These are phyloP conservation scores for Fagopyrum homotropicum DNA, from an alignment of 148 eudicot species.

Conservation along the genomic window DNA sequence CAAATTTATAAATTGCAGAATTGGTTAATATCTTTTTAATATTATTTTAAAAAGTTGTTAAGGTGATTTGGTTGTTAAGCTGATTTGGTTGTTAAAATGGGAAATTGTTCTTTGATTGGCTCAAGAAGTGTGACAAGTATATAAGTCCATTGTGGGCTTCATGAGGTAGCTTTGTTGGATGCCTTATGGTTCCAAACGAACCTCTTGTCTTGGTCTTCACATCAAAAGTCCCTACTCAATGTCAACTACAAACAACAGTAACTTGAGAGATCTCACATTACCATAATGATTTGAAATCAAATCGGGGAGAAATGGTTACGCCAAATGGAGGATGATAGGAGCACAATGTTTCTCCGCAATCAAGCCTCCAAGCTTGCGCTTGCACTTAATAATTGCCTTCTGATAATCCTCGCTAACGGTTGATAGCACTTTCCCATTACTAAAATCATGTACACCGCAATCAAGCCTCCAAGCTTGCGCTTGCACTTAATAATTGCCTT, in stretches of 20 bases:
- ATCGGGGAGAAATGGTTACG: slow-evolving; percentile 14
- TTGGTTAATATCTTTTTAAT: too few species aligned
- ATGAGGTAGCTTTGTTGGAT: slow-evolving; percentile 35
- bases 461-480: slow-evolving; percentile 24
- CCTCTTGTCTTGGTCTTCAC: slow-evolving; percentile 47
- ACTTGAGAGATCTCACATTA: not conserved
- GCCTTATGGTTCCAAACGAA: slow-evolving; percentile 48
- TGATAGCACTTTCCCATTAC: too few species aligned
- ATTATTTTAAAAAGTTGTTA: too few species aligned
- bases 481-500: slow-evolving; percentile 26
- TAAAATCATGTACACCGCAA: slow-evolving; percentile 12
- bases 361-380: slow-evolving; percentile 23
- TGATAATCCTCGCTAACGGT: slow-evolving; percentile 19
- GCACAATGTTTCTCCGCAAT: slow-evolving; percentile 31
- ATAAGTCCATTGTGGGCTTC: slow-evolving; percentile 49
- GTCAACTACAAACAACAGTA: slow-evolving; percentile 35
- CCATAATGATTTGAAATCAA: not conserved
- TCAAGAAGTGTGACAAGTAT: slow-evolving; percentile 44
- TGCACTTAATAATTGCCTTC: slow-evolving; percentile 25
- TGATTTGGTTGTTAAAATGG: slow-evolving; percentile 15
- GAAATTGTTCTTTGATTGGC: slow-evolving; percentile 49
- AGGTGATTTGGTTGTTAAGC: too few species aligned
- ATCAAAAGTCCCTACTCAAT: slow-evolving; percentile 55
- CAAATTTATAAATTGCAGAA: too few species aligned
- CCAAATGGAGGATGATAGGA: slow-evolving; percentile 30